Evolutionary conservation across 345 rosid genomes (phyloP), one percentile per base, ranked within the genome.

Genomic region (Fremontodendron californicum): DNA sequence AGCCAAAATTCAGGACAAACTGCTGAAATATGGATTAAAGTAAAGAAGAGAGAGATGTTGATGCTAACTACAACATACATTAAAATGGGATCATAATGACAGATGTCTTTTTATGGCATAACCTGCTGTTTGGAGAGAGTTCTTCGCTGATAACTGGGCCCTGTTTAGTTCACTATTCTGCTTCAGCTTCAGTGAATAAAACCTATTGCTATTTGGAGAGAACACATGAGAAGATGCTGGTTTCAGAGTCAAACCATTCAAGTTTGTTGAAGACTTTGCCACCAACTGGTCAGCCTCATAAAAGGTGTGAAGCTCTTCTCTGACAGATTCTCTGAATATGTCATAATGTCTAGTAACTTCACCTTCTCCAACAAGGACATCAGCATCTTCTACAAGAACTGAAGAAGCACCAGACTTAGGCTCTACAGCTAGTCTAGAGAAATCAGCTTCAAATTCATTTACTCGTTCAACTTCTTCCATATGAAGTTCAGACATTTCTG

Each of bases 301-400:
- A 79, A 90, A 92, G 4, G 88, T 85, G 80, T 88, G 87, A 67
- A 91, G 87, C 65, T 88, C 93, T 78, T 90, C 85, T 81, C 92
- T 90, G 23, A 40, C 82, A 54, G 85, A 79, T 85, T 85, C 92
- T 31, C 61, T 69, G 9, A 79, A 61, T 66, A 84, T 64, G 80
- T 78, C 76, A 74, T 78, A 66, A 57, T 11, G 67, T 63, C 75
- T 60, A 54, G 74, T 64, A 49, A 73, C 52, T 54, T 80, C 84
- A 79, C 23, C 71, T 79, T 65, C 78, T 5, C 74, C 79, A 39
- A 63, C 49, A 48, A 81, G 82, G 78, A 85, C 68, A 63, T 42
- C 84, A 49, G 65, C 70, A 77, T 79, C 76, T 67, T 78, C 75
- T 42, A 79, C 77, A 62, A 82, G 71, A 77, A 73, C 75, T 23